phyloP scores from a whole-genome alignment of 2,329 filamentous ascomycete species.

The Dothideomycetidae sp. region DNA sequence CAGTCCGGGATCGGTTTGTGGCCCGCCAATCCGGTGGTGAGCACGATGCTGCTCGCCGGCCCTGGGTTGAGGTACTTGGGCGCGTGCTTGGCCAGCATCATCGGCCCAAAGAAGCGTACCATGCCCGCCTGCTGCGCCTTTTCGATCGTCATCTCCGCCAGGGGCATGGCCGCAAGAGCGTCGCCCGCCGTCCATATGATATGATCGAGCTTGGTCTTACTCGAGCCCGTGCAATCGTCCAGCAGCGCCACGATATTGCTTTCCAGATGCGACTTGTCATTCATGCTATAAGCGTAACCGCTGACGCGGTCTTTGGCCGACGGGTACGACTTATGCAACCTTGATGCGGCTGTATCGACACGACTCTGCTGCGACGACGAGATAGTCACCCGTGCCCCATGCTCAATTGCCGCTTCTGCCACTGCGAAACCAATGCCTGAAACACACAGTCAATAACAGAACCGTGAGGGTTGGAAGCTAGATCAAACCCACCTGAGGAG shows the following conservation, averaged over 20 bases:
- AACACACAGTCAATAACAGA: not conserved
- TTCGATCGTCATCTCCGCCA: constrained; percentile 30
- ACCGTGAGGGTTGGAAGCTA: not conserved
- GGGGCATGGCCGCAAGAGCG: constrained; percentile 25
- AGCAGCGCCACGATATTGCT: constrained; percentile 35
- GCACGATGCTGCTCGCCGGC: constrained; percentile 35
- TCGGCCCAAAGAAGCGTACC: constrained; percentile 37
- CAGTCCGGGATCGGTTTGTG: constrained; percentile 40
- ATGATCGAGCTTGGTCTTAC: constrained; percentile 36
- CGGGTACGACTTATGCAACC: constrained; percentile 32
- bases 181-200: constrained; percentile 45
- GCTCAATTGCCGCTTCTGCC: constrained; percentile 42
- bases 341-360: constrained; percentile 33
- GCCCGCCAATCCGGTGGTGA: constrained; percentile 41
- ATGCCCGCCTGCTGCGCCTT: constrained; percentile 30
- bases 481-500: constrained; percentile 26
- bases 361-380: constrained; percentile 42
- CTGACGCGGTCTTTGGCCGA: constrained; percentile 26
- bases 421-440: constrained; percentile 49
- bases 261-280: constrained; percentile 32
- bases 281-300: constrained; percentile 37
- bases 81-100: constrained; percentile 40
- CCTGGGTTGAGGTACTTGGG: constrained; percentile 30
- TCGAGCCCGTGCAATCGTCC: constrained; percentile 20
- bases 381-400: constrained; percentile 43